Base-by-base conservation (phyloP, 2,329 filamentous ascomycete species). In the Alternaria rosae region DNA sequence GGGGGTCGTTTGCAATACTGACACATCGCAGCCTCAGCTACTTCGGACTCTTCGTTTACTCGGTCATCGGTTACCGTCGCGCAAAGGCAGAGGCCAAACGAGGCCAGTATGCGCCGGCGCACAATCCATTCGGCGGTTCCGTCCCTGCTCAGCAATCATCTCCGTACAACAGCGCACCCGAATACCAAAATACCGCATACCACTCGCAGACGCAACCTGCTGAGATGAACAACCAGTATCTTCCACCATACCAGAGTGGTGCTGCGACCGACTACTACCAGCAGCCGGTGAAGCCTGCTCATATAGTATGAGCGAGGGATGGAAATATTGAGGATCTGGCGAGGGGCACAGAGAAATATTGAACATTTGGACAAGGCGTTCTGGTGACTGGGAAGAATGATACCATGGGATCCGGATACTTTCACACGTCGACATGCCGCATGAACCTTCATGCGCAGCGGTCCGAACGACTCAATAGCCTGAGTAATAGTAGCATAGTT, bases 11-110 rank as follows among this genome's bases (percentile, higher is more conserved):
- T 21, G 23, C 21, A 35, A 7, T 6, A 54, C 70, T 68, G 21
- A 69, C 54, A 28, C 42, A 17, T 59, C 8, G 9, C 44, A 82
- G 79, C 55, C 62, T 77, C 12, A 67, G 75, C 7, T 78, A 78
- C 64, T 43, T 82, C 51, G 73, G 70, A 43, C 76, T 81, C 60
- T 74, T 82, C 64, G 71, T 81, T 57, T 82, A 83, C 70, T 76
- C 76, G 23, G 69, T 71, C 43, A 68, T 81, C 61, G 66, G 61
- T 28, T 76, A 78, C 63, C 74, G 76, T 58, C 74, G 78, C 53
- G 66, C 72, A 56, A 79, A 80, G 55, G 78, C 76, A 62, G 72
- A 72, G 21, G 69, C 66, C 9, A 74, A 74, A 56, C 72, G 68
- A 42, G 78, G 76, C 54, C 54, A 73, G 26, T 81, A 80, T 61